Percentiles rank a stretch among this genome's conserved stretches.
phyloP scores from a whole-genome alignment of 441 rosid genomes.

The Daphne laureola region DNA sequence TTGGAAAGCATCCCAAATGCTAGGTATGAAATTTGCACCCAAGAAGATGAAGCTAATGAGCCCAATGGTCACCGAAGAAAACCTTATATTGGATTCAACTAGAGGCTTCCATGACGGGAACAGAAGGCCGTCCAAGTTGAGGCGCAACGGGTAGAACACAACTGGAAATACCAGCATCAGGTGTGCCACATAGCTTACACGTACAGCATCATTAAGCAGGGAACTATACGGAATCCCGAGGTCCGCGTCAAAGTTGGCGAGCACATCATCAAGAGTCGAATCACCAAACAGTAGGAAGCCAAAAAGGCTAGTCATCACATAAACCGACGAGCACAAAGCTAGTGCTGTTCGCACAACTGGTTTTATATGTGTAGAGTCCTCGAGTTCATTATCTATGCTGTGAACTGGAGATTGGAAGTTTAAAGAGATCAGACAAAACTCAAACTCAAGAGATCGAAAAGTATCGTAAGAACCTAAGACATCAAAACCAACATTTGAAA shows the following conservation, averaged over 20 bases:
- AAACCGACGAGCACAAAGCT: slow-evolving; percentile 72
- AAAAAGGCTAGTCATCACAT: slow-evolving; percentile 77
- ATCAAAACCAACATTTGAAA: not conserved
- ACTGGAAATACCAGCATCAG: slow-evolving; percentile 97
- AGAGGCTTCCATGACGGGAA: slow-evolving; percentile 71
- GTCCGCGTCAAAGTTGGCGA: slow-evolving; percentile 82
- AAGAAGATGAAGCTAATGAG: slow-evolving; percentile 57
- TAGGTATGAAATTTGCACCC: slow-evolving; percentile 93
- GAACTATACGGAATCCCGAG: slow-evolving; percentile 85
- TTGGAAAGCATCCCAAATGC: slow-evolving; percentile 99
- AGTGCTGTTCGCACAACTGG: slow-evolving; percentile 82
- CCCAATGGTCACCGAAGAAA: slow-evolving; percentile 50
- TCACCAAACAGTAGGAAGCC: slow-evolving; percentile 93
- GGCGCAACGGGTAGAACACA: slow-evolving; percentile 79
- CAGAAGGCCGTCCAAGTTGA: slow-evolving; percentile 85
- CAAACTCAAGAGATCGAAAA: not conserved
- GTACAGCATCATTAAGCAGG: slow-evolving; percentile 77
- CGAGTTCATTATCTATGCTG: slow-evolving; percentile 89
- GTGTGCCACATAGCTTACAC: slow-evolving; percentile 88
- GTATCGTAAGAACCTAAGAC: not conserved
- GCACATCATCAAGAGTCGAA: slow-evolving; percentile 84
- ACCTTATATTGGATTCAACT: slow-evolving; percentile 54
- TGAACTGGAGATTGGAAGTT: slow-evolving; percentile 56
- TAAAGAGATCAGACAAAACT: slow-evolving; percentile 10
- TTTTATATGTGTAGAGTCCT: slow-evolving; percentile 62